These are phyloP conservation scores for Solanum commersonii DNA, from an alignment of 257 asterid species.

Conservation along the genomic window DNA sequence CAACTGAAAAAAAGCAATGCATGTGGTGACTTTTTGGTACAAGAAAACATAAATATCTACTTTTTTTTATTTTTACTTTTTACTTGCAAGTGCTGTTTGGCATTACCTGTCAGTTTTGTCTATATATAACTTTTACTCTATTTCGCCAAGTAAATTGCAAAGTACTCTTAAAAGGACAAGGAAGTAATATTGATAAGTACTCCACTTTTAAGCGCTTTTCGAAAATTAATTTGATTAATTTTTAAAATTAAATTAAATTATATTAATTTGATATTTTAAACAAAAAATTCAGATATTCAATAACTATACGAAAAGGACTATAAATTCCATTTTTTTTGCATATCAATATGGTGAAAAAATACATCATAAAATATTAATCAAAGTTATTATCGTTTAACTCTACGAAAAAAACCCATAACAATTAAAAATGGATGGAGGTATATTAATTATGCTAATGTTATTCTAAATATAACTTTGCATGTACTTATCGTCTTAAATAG, in stretches of 20 bases:
- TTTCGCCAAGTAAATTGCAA: not conserved
- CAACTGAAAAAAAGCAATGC: not conserved
- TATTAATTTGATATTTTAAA: no score
- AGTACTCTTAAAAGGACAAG: not conserved
- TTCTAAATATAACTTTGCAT: not conserved
- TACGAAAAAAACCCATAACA: no score
- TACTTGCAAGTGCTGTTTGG: not conserved
- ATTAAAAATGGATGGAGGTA: no score
- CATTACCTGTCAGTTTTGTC: not conserved
- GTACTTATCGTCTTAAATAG: not conserved
- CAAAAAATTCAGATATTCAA: no score
- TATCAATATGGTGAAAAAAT: no score
- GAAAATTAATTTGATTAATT: no score
- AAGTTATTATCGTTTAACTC: no score
- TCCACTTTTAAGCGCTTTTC: no score
- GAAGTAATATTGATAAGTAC: not conserved
- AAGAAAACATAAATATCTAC: not conserved
- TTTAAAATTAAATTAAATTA: no score
- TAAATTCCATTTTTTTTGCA: no score
- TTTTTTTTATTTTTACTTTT: not conserved
- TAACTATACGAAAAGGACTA: no score
- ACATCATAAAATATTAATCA: no score
- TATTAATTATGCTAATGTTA: not conserved
- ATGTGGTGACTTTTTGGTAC: not conserved
- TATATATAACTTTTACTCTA: not conserved